These are phyloP conservation scores for Penstemon newberryi DNA, from an alignment of 257 asterid species.

Conservation along the genomic window DNA sequence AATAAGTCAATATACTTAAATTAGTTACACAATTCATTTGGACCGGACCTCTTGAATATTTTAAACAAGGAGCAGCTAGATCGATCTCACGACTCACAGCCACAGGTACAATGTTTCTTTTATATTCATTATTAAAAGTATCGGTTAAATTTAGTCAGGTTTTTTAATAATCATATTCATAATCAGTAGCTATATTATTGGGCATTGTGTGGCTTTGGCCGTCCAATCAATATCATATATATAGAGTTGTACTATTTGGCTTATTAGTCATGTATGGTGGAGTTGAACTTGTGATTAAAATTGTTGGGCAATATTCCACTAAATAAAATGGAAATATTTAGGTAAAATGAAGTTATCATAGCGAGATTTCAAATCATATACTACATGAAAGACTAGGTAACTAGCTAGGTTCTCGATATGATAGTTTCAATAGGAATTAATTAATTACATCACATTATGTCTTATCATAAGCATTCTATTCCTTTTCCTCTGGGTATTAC, in stretches of 20 bases:
- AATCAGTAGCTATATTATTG: too few relatives aligned
- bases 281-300: conserved; percentile 28
- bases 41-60: too few relatives aligned
- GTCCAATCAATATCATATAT: background rate
- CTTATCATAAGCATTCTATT: conserved; percentile 18
- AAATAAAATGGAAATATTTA: background rate
- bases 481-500: conserved; percentile 1
- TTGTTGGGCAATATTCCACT: conserved; percentile 37
- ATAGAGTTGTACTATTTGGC: background rate
- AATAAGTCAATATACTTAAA: too few relatives aligned
- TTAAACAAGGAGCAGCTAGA: too few relatives aligned
- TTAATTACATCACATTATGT: background rate
- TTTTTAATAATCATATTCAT: too few relatives aligned
- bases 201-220: background rate
- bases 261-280: background rate
- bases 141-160: too few relatives aligned
- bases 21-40: too few relatives aligned
- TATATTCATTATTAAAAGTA: too few relatives aligned
- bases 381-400: background rate
- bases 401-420: background rate
- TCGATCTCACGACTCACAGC: too few relatives aligned
- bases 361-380: conserved; percentile 12
- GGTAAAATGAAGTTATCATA: background rate
- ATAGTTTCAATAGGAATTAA: background rate
- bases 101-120: too few relatives aligned